phyloP scores from a whole-genome alignment of 1,139 yeast genomes.

The Tardiomyces digboiensis region DNA sequence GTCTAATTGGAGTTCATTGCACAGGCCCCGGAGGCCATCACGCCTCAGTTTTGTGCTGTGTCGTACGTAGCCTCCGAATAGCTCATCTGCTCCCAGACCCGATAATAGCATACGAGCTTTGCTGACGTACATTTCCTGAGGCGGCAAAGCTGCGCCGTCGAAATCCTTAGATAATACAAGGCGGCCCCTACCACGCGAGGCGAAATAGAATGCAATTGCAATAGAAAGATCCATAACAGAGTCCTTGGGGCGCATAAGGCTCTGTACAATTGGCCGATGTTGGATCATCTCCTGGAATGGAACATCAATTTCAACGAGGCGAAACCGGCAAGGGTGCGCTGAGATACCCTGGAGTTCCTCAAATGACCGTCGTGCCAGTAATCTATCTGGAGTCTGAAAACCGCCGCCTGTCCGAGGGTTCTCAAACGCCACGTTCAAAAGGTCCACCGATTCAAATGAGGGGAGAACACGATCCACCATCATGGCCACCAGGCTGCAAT shows the following conservation, averaged over 20 bases:
- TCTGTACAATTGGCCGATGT: slow-evolving; percentile 43
- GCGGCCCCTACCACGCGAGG: slow-evolving; percentile 49
- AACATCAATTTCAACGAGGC: slow-evolving; percentile 61
- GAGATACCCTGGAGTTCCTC: slow-evolving; percentile 30
- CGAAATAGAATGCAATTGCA: slow-evolving; percentile 92
- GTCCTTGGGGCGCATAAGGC: slow-evolving; percentile 68
- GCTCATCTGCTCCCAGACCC: slow-evolving; percentile 97
- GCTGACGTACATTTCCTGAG: slow-evolving; percentile 42
- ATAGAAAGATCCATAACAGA: slow-evolving; percentile 96
- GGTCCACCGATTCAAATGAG: slow-evolving; percentile 38
- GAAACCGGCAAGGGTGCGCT: slow-evolving; percentile 21
- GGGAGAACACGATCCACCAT: slow-evolving; percentile 29
- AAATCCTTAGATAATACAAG: slow-evolving; percentile 8
- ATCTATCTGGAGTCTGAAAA: slow-evolving; percentile 74
- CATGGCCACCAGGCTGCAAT: slow-evolving; percentile 69
- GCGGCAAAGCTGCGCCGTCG: slow-evolving; percentile 5
- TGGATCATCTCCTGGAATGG: slow-evolving; percentile 53
- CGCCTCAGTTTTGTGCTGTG: slow-evolving; percentile 38
- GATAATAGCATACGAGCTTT: slow-evolving; percentile 65
- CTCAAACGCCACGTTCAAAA: slow-evolving; percentile 92
- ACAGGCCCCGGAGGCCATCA: slow-evolving; percentile 29
- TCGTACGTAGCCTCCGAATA: slow-evolving; percentile 86
- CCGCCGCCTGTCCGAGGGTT: slow-evolving; percentile 66
- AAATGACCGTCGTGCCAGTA: slow-evolving; percentile 59
- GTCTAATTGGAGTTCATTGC: slow-evolving; percentile 54